A percentile compares a stretch with the other conserved stretches of the same genome.
Evolutionary conservation across 1,139 yeast species (phyloP).

Genomic region (Suhomyces terraborum): DNA sequence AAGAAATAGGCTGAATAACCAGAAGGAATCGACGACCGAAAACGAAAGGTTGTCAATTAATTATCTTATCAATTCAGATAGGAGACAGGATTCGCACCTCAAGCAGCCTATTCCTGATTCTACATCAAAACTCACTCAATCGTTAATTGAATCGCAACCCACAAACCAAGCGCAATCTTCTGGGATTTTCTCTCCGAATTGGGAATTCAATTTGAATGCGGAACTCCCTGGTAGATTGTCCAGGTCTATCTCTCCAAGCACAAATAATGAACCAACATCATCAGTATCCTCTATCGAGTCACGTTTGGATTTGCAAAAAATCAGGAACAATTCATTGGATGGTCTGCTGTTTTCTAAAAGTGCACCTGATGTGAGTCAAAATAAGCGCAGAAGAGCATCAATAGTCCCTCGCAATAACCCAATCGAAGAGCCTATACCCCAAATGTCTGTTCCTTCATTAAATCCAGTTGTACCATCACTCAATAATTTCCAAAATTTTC

Average conservation of each 20-base stretch:
- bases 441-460: constrained; percentile 34
- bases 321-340: constrained; percentile 10
- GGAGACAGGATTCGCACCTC: constrained; percentile 4
- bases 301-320: constrained; percentile 8
- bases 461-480: constrained; percentile 38
- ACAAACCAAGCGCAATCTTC: background rate
- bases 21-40: constrained; percentile 13
- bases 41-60: constrained; percentile 22
- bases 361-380: constrained; percentile 5
- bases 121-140: background rate
- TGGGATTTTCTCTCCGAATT: constrained; percentile 17
- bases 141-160: background rate
- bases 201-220: constrained; percentile 17
- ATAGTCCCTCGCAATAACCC: constrained; percentile 8
- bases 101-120: constrained; percentile 7
- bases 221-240: constrained; percentile 16
- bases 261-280: constrained; percentile 14
- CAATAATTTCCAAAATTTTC: constrained; percentile 30
- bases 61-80: constrained; percentile 22
- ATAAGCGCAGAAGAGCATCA: constrained; percentile 16
- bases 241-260: constrained; percentile 30
- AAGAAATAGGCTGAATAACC: constrained; percentile 33
- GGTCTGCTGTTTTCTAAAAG: background rate
- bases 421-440: constrained; percentile 11
- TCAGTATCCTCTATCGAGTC: constrained; percentile 13